phyloP scores from a whole-genome alignment of 768 basidiomycete species.

The Bullera alba region DNA sequence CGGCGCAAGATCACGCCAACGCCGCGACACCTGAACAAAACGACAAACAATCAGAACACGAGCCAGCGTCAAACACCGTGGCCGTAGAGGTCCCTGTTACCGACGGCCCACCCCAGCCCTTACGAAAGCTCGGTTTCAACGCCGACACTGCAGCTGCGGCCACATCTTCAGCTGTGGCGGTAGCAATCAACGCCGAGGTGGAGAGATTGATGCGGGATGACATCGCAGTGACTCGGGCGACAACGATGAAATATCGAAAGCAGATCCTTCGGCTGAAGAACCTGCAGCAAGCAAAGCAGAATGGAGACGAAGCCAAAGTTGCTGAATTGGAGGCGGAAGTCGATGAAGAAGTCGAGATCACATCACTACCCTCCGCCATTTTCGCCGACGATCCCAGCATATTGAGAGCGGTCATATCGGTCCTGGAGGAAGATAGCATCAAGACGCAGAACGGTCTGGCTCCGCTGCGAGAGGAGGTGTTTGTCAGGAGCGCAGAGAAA shows the following conservation, averaged over 20 bases:
- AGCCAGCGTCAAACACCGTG: neutral
- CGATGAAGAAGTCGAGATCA: too few relatives aligned
- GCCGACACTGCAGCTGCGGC: slow-evolving; percentile 7
- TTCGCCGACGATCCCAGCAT: neutral
- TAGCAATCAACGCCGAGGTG: slow-evolving; percentile 32
- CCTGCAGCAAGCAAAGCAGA: neutral
- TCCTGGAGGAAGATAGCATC: neutral
- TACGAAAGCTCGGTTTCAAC: neutral
- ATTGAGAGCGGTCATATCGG: neutral
- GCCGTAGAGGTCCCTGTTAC: neutral
- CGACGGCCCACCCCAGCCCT: neutral
- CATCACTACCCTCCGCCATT: slow-evolving; percentile 5
- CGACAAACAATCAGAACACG: neutral
- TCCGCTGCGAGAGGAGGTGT: slow-evolving; percentile 5
- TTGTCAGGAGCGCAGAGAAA: slow-evolving; percentile 16
- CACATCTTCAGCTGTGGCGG: slow-evolving; percentile 15
- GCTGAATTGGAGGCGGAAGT: too few relatives aligned
- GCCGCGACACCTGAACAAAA: neutral
- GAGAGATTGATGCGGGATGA: slow-evolving; percentile 31
- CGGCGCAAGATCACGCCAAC: neutral
- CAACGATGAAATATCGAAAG: slow-evolving; percentile 17
- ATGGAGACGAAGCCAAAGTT: neutral
- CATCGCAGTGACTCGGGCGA: slow-evolving; percentile 24
- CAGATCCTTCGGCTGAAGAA: slow-evolving; percentile 6
- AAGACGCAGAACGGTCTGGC: slow-evolving; percentile 6